A percentile compares a stretch with the other conserved stretches of the same genome.
Evolutionary conservation across 257 asterid genomes (phyloP).

Genomic region (Solanum tarijense): DNA sequence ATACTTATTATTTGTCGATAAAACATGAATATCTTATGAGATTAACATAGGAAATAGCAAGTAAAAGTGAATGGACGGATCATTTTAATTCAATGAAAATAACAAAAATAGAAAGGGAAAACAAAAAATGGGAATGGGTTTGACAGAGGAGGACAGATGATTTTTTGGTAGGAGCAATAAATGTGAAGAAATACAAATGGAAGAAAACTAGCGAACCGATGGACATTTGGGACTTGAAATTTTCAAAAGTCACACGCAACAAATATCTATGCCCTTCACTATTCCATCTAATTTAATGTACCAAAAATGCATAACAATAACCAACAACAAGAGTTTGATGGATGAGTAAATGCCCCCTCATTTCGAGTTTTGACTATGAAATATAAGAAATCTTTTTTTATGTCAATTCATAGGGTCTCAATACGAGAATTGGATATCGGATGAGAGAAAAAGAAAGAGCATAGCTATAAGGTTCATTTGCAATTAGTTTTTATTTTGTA

Average conservation of each 20-base stretch:
- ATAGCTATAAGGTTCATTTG: background rate
- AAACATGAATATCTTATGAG: no score
- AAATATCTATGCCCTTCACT: background rate
- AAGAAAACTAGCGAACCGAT: background rate
- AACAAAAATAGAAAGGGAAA: background rate
- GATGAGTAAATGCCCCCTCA: background rate
- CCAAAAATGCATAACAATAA: background rate
- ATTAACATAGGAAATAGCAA: background rate
- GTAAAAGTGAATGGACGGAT: background rate
- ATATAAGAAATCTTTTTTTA: no score
- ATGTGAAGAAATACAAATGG: background rate
- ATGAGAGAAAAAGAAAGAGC: background rate
- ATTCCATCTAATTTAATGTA: background rate
- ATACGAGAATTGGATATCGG: background rate
- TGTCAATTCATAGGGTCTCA: background rate
- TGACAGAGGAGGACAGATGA: background rate
- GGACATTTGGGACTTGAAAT: background rate
- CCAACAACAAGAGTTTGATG: background rate
- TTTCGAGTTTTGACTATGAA: background rate
- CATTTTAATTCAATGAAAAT: background rate
- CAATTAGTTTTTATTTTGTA: background rate
- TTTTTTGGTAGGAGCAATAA: background rate
- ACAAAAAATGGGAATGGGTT: background rate
- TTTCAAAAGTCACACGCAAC: conserved; percentile 1
- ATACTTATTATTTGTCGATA: no score